A percentile compares a stretch with the other conserved stretches of the same genome.
phyloP scores from a whole-genome alignment of 2,329 filamentous ascomycete species.

The Pseudopyricularia cyperi region DNA sequence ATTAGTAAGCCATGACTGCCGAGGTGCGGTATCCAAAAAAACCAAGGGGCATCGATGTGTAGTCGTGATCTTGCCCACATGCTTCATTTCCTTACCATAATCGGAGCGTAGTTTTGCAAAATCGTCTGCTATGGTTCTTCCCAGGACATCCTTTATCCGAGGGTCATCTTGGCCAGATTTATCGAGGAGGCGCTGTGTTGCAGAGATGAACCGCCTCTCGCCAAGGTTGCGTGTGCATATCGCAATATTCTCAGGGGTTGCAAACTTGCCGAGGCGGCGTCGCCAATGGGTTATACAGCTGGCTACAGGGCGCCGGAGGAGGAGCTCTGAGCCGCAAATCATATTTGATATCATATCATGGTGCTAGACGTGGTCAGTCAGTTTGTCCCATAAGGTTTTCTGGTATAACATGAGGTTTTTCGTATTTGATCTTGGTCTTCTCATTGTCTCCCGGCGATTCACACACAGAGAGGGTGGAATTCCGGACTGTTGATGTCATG shows the following conservation, averaged over 20 bases:
- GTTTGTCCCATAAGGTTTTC: not conserved
- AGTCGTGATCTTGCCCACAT: not conserved
- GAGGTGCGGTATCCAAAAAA: too few relatives aligned
- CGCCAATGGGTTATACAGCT: not conserved
- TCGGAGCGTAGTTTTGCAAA: slow-evolving; percentile 29
- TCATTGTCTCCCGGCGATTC: too few relatives aligned
- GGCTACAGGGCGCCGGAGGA: not conserved
- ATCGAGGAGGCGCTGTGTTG: not conserved
- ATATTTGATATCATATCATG: not conserved
- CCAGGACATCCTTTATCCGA: slow-evolving; percentile 22
- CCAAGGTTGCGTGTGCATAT: not conserved
- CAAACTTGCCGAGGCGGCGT: not conserved
- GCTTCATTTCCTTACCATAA: slow-evolving; percentile 22
- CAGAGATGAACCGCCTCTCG: not conserved
- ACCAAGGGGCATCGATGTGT: too few relatives aligned
- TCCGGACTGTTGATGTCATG: too few relatives aligned
- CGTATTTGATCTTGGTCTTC: too few relatives aligned
- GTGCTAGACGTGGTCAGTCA: not conserved
- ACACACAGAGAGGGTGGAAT: too few relatives aligned
- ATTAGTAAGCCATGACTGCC: too few relatives aligned
- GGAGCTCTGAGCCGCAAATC: not conserved
- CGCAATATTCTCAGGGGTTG: not conserved
- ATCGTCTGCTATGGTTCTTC: slow-evolving; percentile 29
- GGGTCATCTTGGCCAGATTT: slow-evolving; percentile 17
- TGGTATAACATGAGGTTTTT: not conserved